Conservation (phyloP, 2,329 filamentous ascomycete genomes). For the Salinomyces thailandicus region DNA sequence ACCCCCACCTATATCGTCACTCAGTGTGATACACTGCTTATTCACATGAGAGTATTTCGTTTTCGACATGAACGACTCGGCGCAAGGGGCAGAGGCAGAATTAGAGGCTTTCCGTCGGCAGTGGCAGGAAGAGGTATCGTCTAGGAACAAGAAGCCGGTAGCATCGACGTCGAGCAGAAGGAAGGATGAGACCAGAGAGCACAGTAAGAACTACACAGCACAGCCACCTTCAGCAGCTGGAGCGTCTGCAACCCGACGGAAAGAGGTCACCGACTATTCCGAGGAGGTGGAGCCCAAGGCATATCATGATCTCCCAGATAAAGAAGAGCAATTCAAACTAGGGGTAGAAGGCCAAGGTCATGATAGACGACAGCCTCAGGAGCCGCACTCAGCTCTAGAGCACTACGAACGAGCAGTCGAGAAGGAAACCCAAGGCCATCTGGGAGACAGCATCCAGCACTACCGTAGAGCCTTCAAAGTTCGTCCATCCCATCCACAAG, state of each 20-base stretch:
- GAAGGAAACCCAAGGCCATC: constrained; percentile 70
- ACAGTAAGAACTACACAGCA: constrained; percentile 4
- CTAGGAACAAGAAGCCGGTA: constrained; percentile 31
- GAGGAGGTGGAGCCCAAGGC: constrained; percentile 33
- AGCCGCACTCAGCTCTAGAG: constrained; percentile 70
- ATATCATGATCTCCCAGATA: constrained; percentile 38
- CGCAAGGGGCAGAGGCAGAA: constrained; percentile 43
- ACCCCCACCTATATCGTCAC: too few species aligned
- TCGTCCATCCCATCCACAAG: constrained; percentile 21
- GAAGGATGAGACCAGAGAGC: constrained; percentile 3
- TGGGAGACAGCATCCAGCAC: constrained; percentile 77
- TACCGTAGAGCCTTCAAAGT: constrained; percentile 88
- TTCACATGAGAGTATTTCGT: too few species aligned
- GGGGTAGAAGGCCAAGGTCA: constrained; percentile 30
- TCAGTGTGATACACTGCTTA: too few species aligned
- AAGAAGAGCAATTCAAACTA: constrained; percentile 33
- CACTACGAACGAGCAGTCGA: constrained; percentile 89
- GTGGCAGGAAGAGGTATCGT: constrained; percentile 72
- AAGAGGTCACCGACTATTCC: constrained; percentile 16
- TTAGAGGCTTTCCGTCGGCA: constrained; percentile 75
- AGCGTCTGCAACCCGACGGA: constrained; percentile 21
- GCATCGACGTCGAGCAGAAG: not conserved
- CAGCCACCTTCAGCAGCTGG: constrained; percentile 7
- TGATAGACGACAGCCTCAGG: constrained; percentile 26
- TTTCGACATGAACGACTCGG: too few species aligned